Evolutionary conservation across 2,329 filamentous ascomycete genomes (phyloP).

Genomic region (Colletotrichum destructivum): DNA sequence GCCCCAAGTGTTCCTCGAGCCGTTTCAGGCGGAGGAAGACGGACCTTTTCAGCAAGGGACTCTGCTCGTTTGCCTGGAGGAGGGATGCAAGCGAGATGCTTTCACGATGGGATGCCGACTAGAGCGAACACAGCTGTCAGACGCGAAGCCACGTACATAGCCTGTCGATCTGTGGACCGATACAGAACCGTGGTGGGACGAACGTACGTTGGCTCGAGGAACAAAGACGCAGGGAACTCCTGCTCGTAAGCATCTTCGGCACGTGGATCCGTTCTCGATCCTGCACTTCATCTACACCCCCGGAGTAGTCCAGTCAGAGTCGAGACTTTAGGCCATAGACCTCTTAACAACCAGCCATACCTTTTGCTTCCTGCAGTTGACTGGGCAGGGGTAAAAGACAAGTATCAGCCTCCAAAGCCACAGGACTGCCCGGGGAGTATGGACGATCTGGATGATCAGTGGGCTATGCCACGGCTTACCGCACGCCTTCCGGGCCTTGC

Average conservation of each 20-base stretch:
- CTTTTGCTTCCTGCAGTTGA: conserved; percentile 50
- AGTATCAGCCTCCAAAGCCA: conserved; percentile 26
- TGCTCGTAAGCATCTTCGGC: conserved; percentile 52
- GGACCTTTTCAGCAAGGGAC: conserved; percentile 40
- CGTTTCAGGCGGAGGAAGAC: conserved; percentile 46
- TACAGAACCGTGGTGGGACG: neutral
- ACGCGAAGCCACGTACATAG: too few species aligned
- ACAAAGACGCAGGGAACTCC: conserved; percentile 58
- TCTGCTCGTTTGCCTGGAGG: conserved; percentile 38
- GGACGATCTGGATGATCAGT: neutral
- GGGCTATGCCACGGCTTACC: conserved; percentile 44
- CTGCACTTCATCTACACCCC: conserved; percentile 53
- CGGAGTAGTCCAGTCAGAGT: neutral
- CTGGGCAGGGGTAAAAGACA: conserved; percentile 33
- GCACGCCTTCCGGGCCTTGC: conserved; percentile 51
- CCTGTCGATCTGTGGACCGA: neutral
- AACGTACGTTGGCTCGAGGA: conserved; percentile 56
- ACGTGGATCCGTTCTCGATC: conserved; percentile 52
- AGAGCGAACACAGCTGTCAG: conserved; percentile 23
- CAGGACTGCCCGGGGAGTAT: neutral
- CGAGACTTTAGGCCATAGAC: neutral
- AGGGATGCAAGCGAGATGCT: conserved; percentile 39
- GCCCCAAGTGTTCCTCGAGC: conserved; percentile 48
- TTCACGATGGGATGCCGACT: conserved; percentile 40
- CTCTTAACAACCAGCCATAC: neutral